A percentile compares a stretch with the other conserved stretches of the same genome.
These are phyloP conservation scores for Kwoniella europaea DNA, from an alignment of 768 basidiomycete genomes.

Conservation along the genomic window DNA sequence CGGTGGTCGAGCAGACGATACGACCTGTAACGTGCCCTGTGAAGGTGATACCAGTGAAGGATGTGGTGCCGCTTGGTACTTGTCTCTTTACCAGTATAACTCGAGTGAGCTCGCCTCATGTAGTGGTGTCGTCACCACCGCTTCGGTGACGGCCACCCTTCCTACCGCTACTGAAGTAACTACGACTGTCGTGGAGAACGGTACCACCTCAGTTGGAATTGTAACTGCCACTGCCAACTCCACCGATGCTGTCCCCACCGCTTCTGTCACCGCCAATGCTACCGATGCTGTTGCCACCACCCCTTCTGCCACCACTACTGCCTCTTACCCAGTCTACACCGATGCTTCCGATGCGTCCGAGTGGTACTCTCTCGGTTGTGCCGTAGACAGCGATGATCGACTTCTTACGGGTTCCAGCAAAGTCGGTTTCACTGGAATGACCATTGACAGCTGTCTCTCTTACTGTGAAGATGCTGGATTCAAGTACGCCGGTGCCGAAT, in stretches of 20 bases:
- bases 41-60: slow-evolving; percentile 31
- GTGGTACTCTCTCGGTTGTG: slow-evolving; percentile 57
- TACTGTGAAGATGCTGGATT: slow-evolving; percentile 54
- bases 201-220: slow-evolving; percentile 12
- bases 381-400: slow-evolving; percentile 41
- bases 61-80: slow-evolving; percentile 46
- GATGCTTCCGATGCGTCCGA: slow-evolving; percentile 41
- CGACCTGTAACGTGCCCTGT: slow-evolving; percentile 36
- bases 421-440: slow-evolving; percentile 36
- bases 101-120: slow-evolving; percentile 21
- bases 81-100: slow-evolving; percentile 52
- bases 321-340: slow-evolving; percentile 33
- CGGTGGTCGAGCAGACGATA: slow-evolving; percentile 36
- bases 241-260: slow-evolving; percentile 11
- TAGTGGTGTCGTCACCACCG: slow-evolving; percentile 14
- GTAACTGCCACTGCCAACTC: slow-evolving; percentile 22
- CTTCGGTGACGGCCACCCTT: slow-evolving; percentile 18
- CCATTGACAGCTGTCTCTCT: slow-evolving; percentile 54
- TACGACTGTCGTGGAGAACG: slow-evolving; percentile 7
- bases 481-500: slow-evolving; percentile 56
- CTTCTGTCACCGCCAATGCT: slow-evolving; percentile 12
- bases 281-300: slow-evolving; percentile 20
- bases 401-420: slow-evolving; percentile 36
- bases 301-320: slow-evolving; percentile 26
- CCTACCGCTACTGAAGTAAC: slow-evolving; percentile 14